Evolutionary conservation across 306 rosid genomes (phyloP), one percentile per base, ranked within the genome.

Genomic region (Dicorynia guianensis): DNA sequence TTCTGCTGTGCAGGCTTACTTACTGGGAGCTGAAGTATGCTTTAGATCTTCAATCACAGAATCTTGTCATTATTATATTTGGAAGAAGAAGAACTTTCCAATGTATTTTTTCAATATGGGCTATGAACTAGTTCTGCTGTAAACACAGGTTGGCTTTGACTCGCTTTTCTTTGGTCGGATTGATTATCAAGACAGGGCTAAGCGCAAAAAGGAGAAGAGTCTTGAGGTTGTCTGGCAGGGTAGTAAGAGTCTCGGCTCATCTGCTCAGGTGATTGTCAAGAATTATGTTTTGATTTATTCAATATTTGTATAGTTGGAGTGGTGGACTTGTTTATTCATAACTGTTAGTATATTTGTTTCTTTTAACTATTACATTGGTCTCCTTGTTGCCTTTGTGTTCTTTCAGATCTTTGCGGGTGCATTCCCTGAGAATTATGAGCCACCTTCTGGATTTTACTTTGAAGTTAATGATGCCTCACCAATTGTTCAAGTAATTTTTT

Each of bases 201-300:
- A 83, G 72, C 83, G 96, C n/a, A 86, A 86, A 63, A 85, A 65
- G 69, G 93, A 92, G 46, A 92, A 86, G 93, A 87, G 91, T 75
- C 97, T 92, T 19, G 97, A 92, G 86, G 83, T 92, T 80, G 69
- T 92, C 48, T 92, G 97, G 97, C 87, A 47, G 73, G 97, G 93
- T 61, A 88, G 91, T 62, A 88, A 81, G 79, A 87, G 90, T 77
- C 96, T 92, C 44, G 93, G 89, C 67, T 86, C 90, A 15, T 89
- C 93, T 70, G 77, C 93, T 15, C 93, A 88, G 91, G 97, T 92
- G 70, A 63, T 77, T 67, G 34, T 81, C 49, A 33, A 44, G 36
- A 48, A 40, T 74, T 25, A 5, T 47, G 17, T 52, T 6, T 34
- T 72, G 17, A 53, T 63, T 48, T 15, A 9, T 55, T 68, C 55